Evolutionary conservation across 306 rosid species (phyloP).

Genomic region (Cicer pinnatifidum): DNA sequence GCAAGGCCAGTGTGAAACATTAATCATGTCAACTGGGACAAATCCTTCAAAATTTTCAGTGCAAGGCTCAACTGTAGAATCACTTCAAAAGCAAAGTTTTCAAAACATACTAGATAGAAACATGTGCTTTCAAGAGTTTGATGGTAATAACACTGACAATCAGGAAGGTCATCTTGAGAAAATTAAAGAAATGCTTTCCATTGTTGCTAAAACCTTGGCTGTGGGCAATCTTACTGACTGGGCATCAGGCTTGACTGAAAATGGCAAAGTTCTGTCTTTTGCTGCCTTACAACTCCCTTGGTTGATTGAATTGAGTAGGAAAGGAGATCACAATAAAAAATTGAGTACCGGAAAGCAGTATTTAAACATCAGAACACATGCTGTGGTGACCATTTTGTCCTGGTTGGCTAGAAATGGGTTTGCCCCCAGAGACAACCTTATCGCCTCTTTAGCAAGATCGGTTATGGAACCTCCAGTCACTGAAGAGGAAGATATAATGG

Average conservation of each 20-base stretch:
- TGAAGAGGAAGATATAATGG: slow-evolving; percentile 72
- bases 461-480: slow-evolving; percentile 74
- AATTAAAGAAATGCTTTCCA: slow-evolving; percentile 55
- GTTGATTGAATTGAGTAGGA: slow-evolving; percentile 80
- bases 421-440: slow-evolving; percentile 77
- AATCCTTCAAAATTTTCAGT: slow-evolving; percentile 58
- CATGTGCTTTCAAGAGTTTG: slow-evolving; percentile 51
- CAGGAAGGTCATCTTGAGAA: slow-evolving; percentile 64
- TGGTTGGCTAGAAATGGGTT: slow-evolving; percentile 93
- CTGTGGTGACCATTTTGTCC: slow-evolving; percentile 77
- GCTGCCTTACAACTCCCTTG: slow-evolving; percentile 87
- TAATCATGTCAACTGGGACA: slow-evolving; percentile 63
- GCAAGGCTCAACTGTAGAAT: slow-evolving; percentile 60
- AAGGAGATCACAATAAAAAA: slow-evolving; percentile 55
- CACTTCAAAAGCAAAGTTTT: slow-evolving; percentile 52
- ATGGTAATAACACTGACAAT: slow-evolving; percentile 52
- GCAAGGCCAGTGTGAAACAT: slow-evolving; percentile 86
- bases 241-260: slow-evolving; percentile 74
- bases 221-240: slow-evolving; percentile 67
- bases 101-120: slow-evolving; percentile 57
- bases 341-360: slow-evolving; percentile 58
- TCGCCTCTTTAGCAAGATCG: slow-evolving; percentile 82
- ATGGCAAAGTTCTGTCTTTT: slow-evolving; percentile 79
- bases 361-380: slow-evolving; percentile 66
- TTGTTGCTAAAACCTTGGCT: slow-evolving; percentile 72